Base-by-base conservation (phyloP, 2,329 filamentous ascomycete species). In the Fusarium metavorans region DNA sequence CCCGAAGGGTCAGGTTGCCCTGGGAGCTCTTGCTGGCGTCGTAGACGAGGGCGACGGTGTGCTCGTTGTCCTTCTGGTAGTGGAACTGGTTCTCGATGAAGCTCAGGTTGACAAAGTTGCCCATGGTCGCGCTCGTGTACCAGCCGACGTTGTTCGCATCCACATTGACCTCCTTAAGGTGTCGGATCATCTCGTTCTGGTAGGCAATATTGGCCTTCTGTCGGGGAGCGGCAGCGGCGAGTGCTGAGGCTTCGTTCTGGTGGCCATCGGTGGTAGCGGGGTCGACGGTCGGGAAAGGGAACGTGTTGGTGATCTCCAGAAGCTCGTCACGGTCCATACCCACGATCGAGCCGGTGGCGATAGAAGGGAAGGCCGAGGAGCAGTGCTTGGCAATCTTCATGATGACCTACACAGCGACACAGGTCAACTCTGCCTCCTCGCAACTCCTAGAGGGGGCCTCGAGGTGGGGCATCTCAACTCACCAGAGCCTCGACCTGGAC, bases 301-400 rank as follows among this genome's bases (percentile, higher is more conserved):
- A 99, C 76, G 91, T 91, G 88, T 98, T 98, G 79, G 97, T 98
- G 86, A 98, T 88, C 86, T 98, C 93, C 73, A 98, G 91, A 70
- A 92, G 88, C 75, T 91, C 91, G 76, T 93, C 91, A 80, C 91
- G 90, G 84, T 98, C 96, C 94, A 98, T 95, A 79, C 97, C 97
- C 70, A 98, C 95, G 72, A 98, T 90, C 73, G 93, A 94, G 73
- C 96, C 96, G 66, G 95, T 98, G 67, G 95, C 95, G 66, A 92
- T 92, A 62, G 95, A 96, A 58, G 96, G 96, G 87, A 98, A 98
- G 64, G 90, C 90, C 80, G 94, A 91, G 67, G 95, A 93, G 87
- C 94, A 95, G 88, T 98, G 95, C 87, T 97, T 98, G 85, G 97
- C 95, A 83, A 98, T 95, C 89, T 98, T 98, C 93, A 98, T 96